Evolutionary conservation across 2,329 filamentous ascomycete species (phyloP).

Genomic region (Aspergillus thermomutatus): DNA sequence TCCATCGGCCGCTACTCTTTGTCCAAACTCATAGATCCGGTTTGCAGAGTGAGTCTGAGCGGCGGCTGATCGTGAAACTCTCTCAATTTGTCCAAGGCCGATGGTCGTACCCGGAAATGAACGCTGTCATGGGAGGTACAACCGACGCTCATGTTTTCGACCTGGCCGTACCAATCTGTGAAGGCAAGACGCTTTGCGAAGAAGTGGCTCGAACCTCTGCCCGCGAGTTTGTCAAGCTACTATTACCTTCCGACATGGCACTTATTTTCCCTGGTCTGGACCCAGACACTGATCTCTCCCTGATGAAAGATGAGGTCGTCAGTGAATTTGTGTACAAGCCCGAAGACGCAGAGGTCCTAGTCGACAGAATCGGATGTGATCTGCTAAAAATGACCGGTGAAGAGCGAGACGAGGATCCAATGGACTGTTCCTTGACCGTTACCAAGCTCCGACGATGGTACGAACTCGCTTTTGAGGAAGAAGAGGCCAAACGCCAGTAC

Average conservation of each 20-base stretch:
- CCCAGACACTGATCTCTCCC: slow-evolving; percentile 4
- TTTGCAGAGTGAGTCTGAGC: slow-evolving; percentile 1
- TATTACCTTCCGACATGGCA: slow-evolving; percentile 2
- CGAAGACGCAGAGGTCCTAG: neutral
- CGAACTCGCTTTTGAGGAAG: neutral
- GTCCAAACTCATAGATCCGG: slow-evolving; percentile 5
- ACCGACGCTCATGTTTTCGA: slow-evolving; percentile 17
- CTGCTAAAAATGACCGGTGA: neutral
- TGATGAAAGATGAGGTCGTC: neutral
- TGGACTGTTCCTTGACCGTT: slow-evolving; percentile 1
- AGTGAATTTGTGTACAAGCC: neutral
- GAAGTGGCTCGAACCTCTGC: slow-evolving; percentile 16
- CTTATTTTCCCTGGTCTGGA: slow-evolving; percentile 1
- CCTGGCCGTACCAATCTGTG: slow-evolving; percentile 21
- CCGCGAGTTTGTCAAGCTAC: slow-evolving; percentile 13
- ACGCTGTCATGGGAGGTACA: slow-evolving; percentile 11
- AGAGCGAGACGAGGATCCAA: slow-evolving; percentile 4
- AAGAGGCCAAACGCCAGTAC: slow-evolving; percentile 2
- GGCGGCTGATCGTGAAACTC: slow-evolving; percentile 12
- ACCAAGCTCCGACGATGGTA: slow-evolving; percentile 7
- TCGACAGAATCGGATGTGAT: neutral
- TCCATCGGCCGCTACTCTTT: slow-evolving; percentile 20
- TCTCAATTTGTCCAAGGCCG: slow-evolving; percentile 15
- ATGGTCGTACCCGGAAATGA: slow-evolving; percentile 17
- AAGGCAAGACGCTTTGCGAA: slow-evolving; percentile 14